Evolutionary conservation across 805 yeast species (phyloP).

Genomic region (Zygosaccharomyces pseudorouxii): DNA sequence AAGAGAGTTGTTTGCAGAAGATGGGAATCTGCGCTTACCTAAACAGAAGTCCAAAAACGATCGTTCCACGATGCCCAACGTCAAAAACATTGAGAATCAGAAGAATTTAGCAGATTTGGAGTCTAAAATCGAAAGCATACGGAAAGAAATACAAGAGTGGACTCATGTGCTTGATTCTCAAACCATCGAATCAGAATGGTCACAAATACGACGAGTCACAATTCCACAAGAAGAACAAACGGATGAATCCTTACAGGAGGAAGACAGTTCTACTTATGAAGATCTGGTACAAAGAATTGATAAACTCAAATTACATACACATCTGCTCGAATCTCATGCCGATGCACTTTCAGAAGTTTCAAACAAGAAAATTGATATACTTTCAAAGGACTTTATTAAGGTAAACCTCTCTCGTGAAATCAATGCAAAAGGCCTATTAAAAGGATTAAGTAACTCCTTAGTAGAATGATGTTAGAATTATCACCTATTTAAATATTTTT

Average conservation of each 20-base stretch:
- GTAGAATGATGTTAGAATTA: slow-evolving; percentile 2
- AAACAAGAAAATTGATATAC: slow-evolving; percentile 14
- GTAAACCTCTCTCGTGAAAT: slow-evolving; percentile 7
- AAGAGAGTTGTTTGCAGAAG: slow-evolving; percentile 19
- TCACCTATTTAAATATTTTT: slow-evolving; percentile 56
- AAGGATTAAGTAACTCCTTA: slow-evolving; percentile 26
- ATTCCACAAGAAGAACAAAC: background rate
- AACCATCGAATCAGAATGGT: slow-evolving; percentile 21
- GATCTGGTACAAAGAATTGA: slow-evolving; percentile 20
- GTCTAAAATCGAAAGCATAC: slow-evolving; percentile 23
- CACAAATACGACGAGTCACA: slow-evolving; percentile 6
- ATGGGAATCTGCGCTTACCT: slow-evolving; percentile 5
- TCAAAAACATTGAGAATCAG: slow-evolving; percentile 30
- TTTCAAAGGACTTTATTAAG: slow-evolving; percentile 17
- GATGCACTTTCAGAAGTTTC: slow-evolving; percentile 19
- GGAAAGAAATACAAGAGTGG: slow-evolving; percentile 29
- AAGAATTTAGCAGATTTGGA: slow-evolving; percentile 23
- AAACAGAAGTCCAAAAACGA: background rate
- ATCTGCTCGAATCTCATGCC: slow-evolving; percentile 25
- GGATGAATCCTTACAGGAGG: background rate
- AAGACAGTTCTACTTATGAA: slow-evolving; percentile 7
- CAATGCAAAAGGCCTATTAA: slow-evolving; percentile 20
- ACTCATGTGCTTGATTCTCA: slow-evolving; percentile 19
- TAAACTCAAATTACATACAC: slow-evolving; percentile 22
- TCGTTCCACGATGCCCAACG: slow-evolving; percentile 25